Conservation (phyloP, 1,284 basidiomycete genomes). For the Pulveroboletus ridleyi region DNA sequence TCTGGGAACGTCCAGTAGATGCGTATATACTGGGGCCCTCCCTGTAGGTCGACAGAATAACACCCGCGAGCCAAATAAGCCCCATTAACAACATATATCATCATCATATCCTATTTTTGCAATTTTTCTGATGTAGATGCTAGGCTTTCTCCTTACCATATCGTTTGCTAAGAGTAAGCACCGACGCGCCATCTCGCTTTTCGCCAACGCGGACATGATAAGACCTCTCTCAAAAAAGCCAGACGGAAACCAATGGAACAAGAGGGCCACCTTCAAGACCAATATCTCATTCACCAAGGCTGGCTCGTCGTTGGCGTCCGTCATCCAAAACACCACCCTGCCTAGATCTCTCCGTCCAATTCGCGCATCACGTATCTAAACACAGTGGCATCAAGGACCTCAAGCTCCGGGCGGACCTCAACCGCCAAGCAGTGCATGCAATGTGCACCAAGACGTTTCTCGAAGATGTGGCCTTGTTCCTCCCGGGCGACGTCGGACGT, state of each 20-base stretch:
- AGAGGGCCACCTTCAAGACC: slow-evolving; percentile 20
- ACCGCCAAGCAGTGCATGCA: slow-evolving; percentile 62
- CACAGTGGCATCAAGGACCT: slow-evolving; percentile 76
- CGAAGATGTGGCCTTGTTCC: slow-evolving; percentile 69
- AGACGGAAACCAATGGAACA: slow-evolving; percentile 23
- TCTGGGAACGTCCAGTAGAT: too few species aligned
- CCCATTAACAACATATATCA: too few species aligned
- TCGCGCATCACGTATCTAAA: slow-evolving; percentile 46
- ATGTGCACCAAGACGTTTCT: slow-evolving; percentile 62
- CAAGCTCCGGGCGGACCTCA: slow-evolving; percentile 76
- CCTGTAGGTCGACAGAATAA: too few species aligned
- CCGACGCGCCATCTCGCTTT: slow-evolving; percentile 48
- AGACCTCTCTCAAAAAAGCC: slow-evolving; percentile 50
- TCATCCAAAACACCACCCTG: slow-evolving; percentile 58
- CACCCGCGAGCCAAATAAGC: too few species aligned
- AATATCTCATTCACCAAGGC: not conserved
- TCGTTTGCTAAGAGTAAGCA: too few species aligned
- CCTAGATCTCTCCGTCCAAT: slow-evolving; percentile 65
- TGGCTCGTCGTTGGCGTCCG: slow-evolving; percentile 54
- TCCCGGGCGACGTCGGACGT: slow-evolving; percentile 71
- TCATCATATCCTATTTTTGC: too few species aligned
- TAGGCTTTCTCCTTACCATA: too few species aligned
- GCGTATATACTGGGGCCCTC: too few species aligned
- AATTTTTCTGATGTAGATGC: too few species aligned
- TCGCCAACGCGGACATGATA: slow-evolving; percentile 73